Evolutionary conservation across 1,284 basidiomycete species (phyloP), one percentile per base, ranked within the genome.

Genomic region (Sporisorium scitamineum): DNA sequence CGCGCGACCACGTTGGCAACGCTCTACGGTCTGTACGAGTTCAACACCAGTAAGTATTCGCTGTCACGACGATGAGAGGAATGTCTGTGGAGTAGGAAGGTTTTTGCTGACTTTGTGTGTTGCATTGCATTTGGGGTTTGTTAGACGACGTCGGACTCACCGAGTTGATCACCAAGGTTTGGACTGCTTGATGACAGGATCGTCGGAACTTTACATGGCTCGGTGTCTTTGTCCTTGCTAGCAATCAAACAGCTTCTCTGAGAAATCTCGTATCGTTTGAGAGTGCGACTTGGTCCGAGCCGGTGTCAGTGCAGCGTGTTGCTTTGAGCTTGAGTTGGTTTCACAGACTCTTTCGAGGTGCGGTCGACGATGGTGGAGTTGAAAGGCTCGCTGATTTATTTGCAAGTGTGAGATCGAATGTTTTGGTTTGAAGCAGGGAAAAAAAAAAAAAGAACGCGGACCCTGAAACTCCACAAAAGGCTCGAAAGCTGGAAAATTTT

Each of bases 141-240:
- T 34, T 74, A 83, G 80, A 84, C 86, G 96, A 98, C 84, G 91
- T 98, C 81, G 95, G 95, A 94, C 86, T 93, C 74, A 92, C 91
- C 37, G 92, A 92, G 87, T 86, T 92, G 75, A 88, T 92, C 78
- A 87, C 88, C 72, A 88, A 89, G 84, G 86, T 89, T 60, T 93
- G 92, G 92, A 87, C 87, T 61, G 91, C 90, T 61, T 92, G 32
- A 37, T 11, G 13, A 16, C 10, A 26, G 20, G 11, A 18, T 20
- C 16, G 39, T n/a, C 20, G 39, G 2, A n/a, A n/a, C n/a, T n/a
- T n/a, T n/a, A n/a, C 29, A 14, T 11, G 16, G 26, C 31, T 27
- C 22, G n/a, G 22, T 55, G 11, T 50, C 41, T n/a, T 39, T 27
- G 29, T 27, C 42, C 32, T 31, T 32, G 41, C 22, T 27, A 57